Base-by-base conservation (phyloP, 208 protist genomes). In the Naegleria fowleri region DNA sequence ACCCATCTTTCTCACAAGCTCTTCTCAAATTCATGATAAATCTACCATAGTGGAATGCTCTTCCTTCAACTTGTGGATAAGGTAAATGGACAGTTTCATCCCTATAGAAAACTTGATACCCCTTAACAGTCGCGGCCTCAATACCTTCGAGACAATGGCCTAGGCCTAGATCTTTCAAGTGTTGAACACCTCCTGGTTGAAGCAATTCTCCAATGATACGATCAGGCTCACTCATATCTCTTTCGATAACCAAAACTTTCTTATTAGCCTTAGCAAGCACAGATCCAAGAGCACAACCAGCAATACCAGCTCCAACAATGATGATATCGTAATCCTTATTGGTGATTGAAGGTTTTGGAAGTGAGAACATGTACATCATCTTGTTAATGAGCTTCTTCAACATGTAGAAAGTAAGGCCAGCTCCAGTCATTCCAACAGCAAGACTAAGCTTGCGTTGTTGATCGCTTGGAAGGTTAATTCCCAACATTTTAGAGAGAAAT, bases 191-290 rank as follows among this genome's bases (percentile, higher is more conserved):
- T 86, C 97, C 97, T 15, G 98, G 98, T 93, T 99, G 98, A 85
- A 99, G 95, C 29, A 99, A 95, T 93, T 99, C 98, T 58, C 98
- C 98, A 40, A 98, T 95, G 91, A 99, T 98, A 90, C 97, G 95
- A 92, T 99, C 96, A 13, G 98, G 97, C 84, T 96, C 95, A 33
- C 92, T 95, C 92, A 96, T 97, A 87, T 85, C 59, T 41, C 59
- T 58, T 85, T 85, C 90, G 29, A 91, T 67, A 1, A 58, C 16
- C 7, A 76, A n/a, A 6, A 90, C 86, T n/a, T 76, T 90, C 43
- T 43, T 90, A 13, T 5, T 11, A n/a, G 16, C 13, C 52, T 76
- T 59, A 48, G 51, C 0, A 36, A 90, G 29, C 43, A 36, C 43
- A 43, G 33, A 43, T 48, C 29, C 51, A 48, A 90, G 22, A 39